A percentile compares a stretch with the other conserved stretches of the same genome.
phyloP scores from a whole-genome alignment of 2,329 filamentous ascomycete genomes.

The Elsinoe perseae region DNA sequence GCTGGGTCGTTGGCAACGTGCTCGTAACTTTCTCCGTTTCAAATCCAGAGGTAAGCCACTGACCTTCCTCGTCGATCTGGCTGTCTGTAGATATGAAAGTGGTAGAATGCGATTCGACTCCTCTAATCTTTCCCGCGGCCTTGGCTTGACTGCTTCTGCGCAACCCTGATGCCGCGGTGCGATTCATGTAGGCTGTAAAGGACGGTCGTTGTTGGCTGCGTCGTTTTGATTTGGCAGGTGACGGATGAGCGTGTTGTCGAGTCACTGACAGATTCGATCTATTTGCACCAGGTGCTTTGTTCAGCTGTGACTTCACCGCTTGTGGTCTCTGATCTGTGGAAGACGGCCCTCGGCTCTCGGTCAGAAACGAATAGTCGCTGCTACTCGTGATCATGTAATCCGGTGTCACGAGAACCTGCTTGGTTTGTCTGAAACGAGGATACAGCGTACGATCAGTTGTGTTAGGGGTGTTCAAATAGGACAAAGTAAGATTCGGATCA shows the following conservation, averaged over 20 bases:
- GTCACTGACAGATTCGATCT: conserved; percentile 19
- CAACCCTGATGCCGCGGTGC: conserved; percentile 14
- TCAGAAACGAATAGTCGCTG: not conserved
- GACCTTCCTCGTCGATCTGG: not conserved
- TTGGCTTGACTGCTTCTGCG: not conserved
- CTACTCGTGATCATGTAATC: conserved; percentile 11
- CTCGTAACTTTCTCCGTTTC: not conserved
- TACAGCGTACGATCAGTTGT: not conserved
- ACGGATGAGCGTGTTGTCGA: not conserved
- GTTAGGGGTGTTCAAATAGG: conserved; percentile 3
- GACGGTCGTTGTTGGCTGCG: conserved; percentile 8
- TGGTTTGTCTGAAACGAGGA: not conserved
- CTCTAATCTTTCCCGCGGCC: too few species aligned
- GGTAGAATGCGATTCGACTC: not conserved
- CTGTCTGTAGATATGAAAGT: not conserved
- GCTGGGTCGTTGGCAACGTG: not conserved
- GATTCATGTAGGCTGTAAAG: conserved; percentile 17
- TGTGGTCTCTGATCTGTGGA: not conserved
- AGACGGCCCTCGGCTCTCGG: not conserved
- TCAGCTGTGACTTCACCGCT: not conserved
- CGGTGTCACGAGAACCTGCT: not conserved
- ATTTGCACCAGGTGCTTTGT: conserved; percentile 18
- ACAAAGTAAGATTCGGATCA: conserved; percentile 9
- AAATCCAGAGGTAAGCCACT: conserved; percentile 1
- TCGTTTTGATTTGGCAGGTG: not conserved